Evolutionary conservation across 2,329 filamentous ascomycete species (phyloP).

Genomic region (Teratosphaeria gauchensis): DNA sequence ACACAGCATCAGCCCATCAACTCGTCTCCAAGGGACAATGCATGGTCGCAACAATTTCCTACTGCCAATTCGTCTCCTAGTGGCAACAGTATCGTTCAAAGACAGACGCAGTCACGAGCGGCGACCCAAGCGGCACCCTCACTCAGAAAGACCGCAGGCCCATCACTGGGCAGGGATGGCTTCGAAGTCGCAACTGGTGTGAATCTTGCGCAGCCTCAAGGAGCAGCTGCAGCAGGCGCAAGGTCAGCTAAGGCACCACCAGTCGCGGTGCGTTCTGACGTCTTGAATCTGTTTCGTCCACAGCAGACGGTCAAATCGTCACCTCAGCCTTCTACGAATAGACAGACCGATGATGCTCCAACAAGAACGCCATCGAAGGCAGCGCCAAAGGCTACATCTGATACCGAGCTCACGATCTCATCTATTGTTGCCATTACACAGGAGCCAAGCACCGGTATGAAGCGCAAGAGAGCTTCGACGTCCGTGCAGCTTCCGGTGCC

Average conservation of each 20-base stretch:
- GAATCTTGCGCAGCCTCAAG: slow-evolving; percentile 17
- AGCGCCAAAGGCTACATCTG: background rate
- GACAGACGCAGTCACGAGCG: background rate
- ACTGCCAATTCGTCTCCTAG: background rate
- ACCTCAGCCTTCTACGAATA: background rate
- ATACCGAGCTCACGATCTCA: background rate
- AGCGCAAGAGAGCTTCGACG: slow-evolving; percentile 1
- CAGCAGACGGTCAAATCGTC: background rate
- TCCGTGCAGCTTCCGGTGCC: background rate
- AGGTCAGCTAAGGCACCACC: background rate
- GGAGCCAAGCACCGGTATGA: background rate
- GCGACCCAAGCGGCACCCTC: background rate
- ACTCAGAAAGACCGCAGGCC: background rate
- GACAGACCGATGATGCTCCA: background rate
- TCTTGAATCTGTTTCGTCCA: slow-evolving; percentile 1
- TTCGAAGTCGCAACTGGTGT: slow-evolving; percentile 17
- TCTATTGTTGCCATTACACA: background rate
- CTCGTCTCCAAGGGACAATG: background rate
- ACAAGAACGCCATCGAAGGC: background rate
- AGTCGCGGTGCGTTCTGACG: background rate
- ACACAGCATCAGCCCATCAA: background rate
- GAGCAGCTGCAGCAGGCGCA: background rate
- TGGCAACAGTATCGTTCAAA: background rate
- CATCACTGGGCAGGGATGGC: slow-evolving; percentile 15
- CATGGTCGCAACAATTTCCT: background rate